Evolutionary conservation across 495 filamentous ascomycete genomes (phyloP), one percentile per base, ranked within the genome.

Genomic region (Penicillium cinerascens): DNA sequence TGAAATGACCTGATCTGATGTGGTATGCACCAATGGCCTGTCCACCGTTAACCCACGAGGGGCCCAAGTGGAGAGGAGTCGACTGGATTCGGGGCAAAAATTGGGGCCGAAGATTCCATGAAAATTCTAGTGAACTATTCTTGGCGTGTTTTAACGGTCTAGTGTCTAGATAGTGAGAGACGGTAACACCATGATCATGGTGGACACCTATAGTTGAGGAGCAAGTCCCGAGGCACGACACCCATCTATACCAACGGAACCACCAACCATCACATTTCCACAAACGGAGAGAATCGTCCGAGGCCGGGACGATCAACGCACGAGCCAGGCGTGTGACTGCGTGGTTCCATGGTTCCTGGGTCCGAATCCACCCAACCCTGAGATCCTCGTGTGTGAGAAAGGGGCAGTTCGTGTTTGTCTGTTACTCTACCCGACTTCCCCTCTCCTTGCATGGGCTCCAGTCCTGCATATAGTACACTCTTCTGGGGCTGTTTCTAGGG

Each of bases 41-140:
- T 29, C 9, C 1, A 37, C 26, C 29, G 44, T 15, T 38, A 10
- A 20, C 22, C 35, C 44, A 38, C 33, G 44, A 23, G 44, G 44
- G 35, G 6, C 20, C 33, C 39, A 48, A 48, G 45, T 48, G 45
- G 45, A 48, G 45, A 35, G n/a, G 15, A n/a, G n/a, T n/a, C n/a
- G n/a, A n/a, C 11, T 21, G 0, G 15, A 37, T n/a, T 8, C 35
- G 46, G n/a, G 45, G n/a, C n/a, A n/a, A n/a, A 39, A 48, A 48
- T 35, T 38, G n/a, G 45, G 45, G 45, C 33, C 26, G 13, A 33
- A 21, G 29, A 18, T 48, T 48, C 46, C 35, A 48, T 40, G 46
- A 48, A 48, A 26, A 26, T 40, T 48, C 46, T 15, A 48, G n/a
- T 35, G 36, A 37, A 6, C 36, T 10, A 26, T 17, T 21, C n/a